Conservation (phyloP, 495 filamentous ascomycete genomes). For the Penicillium desertorum region DNA sequence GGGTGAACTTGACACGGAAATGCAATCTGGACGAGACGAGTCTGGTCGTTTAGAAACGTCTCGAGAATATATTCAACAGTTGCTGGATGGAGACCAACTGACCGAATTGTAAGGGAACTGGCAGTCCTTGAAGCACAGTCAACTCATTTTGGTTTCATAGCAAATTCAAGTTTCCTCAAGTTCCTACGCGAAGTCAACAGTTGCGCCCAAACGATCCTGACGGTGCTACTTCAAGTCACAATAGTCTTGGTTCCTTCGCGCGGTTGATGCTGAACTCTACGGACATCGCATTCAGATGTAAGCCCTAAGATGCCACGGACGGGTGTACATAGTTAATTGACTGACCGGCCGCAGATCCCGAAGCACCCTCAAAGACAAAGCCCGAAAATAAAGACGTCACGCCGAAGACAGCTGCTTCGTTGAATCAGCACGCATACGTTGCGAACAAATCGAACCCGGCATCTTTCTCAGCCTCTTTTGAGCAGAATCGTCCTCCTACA, state of each 20-base stretch:
- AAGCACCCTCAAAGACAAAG: conserved; percentile 28
- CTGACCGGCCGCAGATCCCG: conserved; percentile 40
- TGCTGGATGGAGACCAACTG: conserved; percentile 64
- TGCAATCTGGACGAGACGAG: conserved; percentile 38
- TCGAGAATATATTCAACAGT: conserved; percentile 66
- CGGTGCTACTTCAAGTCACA: conserved; percentile 24
- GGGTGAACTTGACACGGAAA: conserved; percentile 42
- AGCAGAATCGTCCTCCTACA: conserved; percentile 15
- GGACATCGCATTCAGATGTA: conserved; percentile 56
- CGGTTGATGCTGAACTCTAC: conserved; percentile 58
- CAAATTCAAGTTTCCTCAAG: conserved; percentile 62
- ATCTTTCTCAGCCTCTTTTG: conserved; percentile 20
- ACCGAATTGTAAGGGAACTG: conserved; percentile 64
- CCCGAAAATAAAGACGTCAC: conserved; percentile 21
- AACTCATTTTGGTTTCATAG: conserved; percentile 41
- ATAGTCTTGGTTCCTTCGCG: conserved; percentile 55
- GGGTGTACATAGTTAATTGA: conserved; percentile 3
- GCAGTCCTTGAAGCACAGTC: not conserved
- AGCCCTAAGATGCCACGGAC: conserved; percentile 19
- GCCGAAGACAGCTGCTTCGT: conserved; percentile 18
- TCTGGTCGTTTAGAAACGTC: conserved; percentile 46
- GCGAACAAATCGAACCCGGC: conserved; percentile 24
- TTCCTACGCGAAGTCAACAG: conserved; percentile 24
- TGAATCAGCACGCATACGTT: conserved; percentile 26
- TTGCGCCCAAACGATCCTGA: conserved; percentile 21